Percentiles rank a stretch among this genome's conserved stretches.
Conservation (phyloP, 1,284 basidiomycete species). For the Trametes versicolor region DNA sequence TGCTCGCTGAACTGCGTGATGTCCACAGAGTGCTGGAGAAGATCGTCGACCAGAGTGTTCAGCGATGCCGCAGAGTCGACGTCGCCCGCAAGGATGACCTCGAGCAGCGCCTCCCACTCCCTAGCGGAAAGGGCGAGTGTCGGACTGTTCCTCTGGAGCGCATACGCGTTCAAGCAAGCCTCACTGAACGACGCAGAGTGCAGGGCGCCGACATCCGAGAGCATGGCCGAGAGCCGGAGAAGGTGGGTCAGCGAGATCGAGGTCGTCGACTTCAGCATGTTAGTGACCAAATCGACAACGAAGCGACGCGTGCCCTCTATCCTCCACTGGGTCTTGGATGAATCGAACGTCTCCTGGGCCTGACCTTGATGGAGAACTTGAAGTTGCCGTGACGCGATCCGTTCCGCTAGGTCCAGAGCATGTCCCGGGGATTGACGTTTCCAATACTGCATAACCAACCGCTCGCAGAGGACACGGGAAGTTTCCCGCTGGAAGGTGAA, state of each 20-base stretch:
- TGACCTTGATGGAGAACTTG: slow-evolving; percentile 31
- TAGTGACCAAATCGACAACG: slow-evolving; percentile 26
- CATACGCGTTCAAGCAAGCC: slow-evolving; percentile 42
- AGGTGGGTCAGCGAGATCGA: slow-evolving; percentile 23
- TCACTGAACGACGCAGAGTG: slow-evolving; percentile 27
- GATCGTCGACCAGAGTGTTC: slow-evolving; percentile 34
- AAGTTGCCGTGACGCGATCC: slow-evolving; percentile 29
- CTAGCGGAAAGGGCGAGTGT: slow-evolving; percentile 33
- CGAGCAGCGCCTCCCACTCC: slow-evolving; percentile 46
- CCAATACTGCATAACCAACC: slow-evolving; percentile 35
- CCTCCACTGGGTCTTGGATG: slow-evolving; percentile 29
- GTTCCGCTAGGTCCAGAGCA: slow-evolving; percentile 28
- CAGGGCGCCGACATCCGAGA: slow-evolving; percentile 30
- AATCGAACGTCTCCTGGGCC: slow-evolving; percentile 25
- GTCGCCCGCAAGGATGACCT: slow-evolving; percentile 33
- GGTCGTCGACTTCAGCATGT: slow-evolving; percentile 13
- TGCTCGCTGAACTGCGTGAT: slow-evolving; percentile 32
- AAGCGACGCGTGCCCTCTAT: slow-evolving; percentile 35
- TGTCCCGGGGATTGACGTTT: slow-evolving; percentile 23
- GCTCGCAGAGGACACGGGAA: slow-evolving; percentile 32
- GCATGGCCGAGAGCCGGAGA: slow-evolving; percentile 30
- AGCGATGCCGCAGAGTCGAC: slow-evolving; percentile 27
- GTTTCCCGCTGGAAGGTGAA: slow-evolving; percentile 33
- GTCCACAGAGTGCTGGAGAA: slow-evolving; percentile 32
- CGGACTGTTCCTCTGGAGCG: slow-evolving; percentile 38